Evolutionary conservation across 1,139 yeast species (phyloP), one percentile per base, ranked within the genome.

Genomic region (Blastobotrys proliferans): DNA sequence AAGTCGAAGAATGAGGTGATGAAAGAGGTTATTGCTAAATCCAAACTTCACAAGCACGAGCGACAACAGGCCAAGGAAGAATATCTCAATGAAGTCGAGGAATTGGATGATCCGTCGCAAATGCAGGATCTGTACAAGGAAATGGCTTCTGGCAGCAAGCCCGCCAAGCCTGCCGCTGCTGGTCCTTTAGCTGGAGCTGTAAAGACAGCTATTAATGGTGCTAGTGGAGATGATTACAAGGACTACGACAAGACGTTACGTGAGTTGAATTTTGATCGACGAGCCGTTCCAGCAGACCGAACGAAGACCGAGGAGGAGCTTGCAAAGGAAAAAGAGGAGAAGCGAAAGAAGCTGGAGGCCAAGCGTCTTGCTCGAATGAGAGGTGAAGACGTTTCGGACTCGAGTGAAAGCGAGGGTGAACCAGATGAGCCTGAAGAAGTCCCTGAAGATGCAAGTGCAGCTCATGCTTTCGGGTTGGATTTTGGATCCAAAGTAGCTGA

Each of bases 281-380:
- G 97, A 55, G 90, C 97, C 0, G 88, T 77, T 8, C 98, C 98
- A n/a, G 79, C 94, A n/a, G 96, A 88, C 48, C 74, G 97, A 63
- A 88, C 97, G 1, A 87, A 90, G 65, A 90, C 97, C 0, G 86
- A 78, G 1, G 96, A 92, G 60, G 98, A 94, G 63, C 49, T 88
- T 17, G 74, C 70, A 33, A 36, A 74, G 43, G 96, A 86, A 57
- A 95, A 85, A 56, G 78, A 75, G 6, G 88, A 81, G 29, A 79
- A 76, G 55, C 71, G 75, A 66, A 77, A 77, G 55, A 76, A 79
- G 55, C 70, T 87, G 48, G 97, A 88, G 60, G 77, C 76, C 37
- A 94, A 80, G 45, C 74, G 97, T 62, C 60, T 76, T 51, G 79
- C 77, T 50, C 79, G 99, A 68, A 92, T 94, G 98, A 79, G 77